Evolutionary conservation across 192 early-diverging fungal species (phyloP).

Genomic region (Gaertneriomyces sp.): DNA sequence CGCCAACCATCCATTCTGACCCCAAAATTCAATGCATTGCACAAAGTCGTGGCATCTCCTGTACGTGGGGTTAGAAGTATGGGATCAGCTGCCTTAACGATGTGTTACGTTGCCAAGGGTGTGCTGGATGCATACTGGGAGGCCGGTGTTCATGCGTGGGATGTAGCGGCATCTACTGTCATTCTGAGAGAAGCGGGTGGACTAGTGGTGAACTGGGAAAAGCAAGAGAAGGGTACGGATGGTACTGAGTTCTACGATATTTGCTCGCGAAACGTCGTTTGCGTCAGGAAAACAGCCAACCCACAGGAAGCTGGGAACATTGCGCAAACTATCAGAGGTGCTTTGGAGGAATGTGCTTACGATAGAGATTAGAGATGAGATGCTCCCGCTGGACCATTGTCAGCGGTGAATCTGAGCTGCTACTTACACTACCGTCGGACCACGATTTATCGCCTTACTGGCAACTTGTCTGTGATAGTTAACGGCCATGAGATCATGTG

Average conservation of each 20-base stretch:
- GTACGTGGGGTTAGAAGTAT: constrained; percentile 71
- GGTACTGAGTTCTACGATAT: constrained; percentile 33
- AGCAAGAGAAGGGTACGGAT: neutral
- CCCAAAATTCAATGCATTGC: constrained; percentile 65
- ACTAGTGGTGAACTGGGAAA: constrained; percentile 53
- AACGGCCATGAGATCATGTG: too few species aligned
- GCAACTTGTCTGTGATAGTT: too few species aligned
- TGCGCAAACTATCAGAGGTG: constrained; percentile 8
- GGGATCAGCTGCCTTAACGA: constrained; percentile 74
- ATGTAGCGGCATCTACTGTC: constrained; percentile 82
- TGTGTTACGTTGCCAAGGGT: constrained; percentile 79
- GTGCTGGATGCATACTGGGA: constrained; percentile 90
- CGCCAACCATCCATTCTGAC: constrained; percentile 55
- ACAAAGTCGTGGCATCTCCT: constrained; percentile 58
- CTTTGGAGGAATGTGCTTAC: constrained; percentile 26
- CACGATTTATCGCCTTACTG: too few species aligned
- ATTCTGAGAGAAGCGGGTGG: constrained; percentile 86
- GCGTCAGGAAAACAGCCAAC: constrained; percentile 32
- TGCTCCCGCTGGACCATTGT: too few species aligned
- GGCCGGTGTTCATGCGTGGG: constrained; percentile 73
- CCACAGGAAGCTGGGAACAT: constrained; percentile 13
- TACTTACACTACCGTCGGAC: too few species aligned
- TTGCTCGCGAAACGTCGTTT: constrained; percentile 38
- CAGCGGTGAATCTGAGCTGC: too few species aligned
- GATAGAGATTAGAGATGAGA: constrained; percentile 18